Base-by-base conservation (phyloP, 2,329 filamentous ascomycete species). In the Botrytis deweyae region DNA sequence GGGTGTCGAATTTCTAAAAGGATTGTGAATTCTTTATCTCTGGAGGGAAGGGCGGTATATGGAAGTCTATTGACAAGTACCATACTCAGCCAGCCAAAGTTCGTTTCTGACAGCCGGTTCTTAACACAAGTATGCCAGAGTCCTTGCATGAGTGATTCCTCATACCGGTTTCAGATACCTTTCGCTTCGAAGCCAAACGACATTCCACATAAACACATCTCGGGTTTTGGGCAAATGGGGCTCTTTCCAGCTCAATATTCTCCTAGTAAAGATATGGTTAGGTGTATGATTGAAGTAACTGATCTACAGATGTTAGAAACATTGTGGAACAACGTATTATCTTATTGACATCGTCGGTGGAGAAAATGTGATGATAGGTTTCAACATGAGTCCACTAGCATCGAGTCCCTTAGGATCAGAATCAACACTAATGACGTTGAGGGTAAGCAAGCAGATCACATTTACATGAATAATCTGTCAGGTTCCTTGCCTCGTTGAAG, bases 61-160 rank as follows among this genome's bases (percentile, higher is more conserved):
- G 33, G 20, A 62, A 61, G 4, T 38, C 20, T 38, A 4, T 62
- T 33, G 59, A 18, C 46, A 22, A 42, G 8, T 49, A 36, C 49
- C 7, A 64, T 64, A 16, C 22, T 46, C 33, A n/a, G 58, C 22
- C 4, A 44, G 46, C 22, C 20, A 38, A 22, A 38, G 25, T 22
- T 40, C 14, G 36, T 62, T 14, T 59, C 38, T 29, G 29, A 29
- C 62, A 52, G 62, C 40, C 76, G 38, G 29, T 18, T 97, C 80
- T 97, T 94, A 0, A 93, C 93, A 0, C 92, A 85, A 0, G 94
- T 94, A 85, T 97, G 94, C 81, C 97, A 94, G 66, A 46, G 52
- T 52, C 33, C 16, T 52, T 25, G 18, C 22, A 18, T 72, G 25
- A 64, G 74, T 52, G 67, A 22, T 46, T 44, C 16, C 49, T 33